Percentiles rank a stretch among this genome's conserved stretches.
Conservation (phyloP, 805 yeast genomes). For the Candida ficus region DNA sequence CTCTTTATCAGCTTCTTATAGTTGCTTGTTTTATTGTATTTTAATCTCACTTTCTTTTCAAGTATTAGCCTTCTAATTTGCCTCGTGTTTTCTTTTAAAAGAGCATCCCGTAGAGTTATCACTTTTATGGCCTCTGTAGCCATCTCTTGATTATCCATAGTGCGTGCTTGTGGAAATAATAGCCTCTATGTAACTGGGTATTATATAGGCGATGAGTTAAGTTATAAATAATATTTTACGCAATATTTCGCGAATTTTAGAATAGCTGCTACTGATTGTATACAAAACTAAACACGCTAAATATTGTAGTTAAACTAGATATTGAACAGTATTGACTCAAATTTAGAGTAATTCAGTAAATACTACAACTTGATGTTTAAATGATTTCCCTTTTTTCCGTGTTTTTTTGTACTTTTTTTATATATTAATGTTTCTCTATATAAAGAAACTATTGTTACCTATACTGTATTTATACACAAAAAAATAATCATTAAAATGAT, state of each 20-base stretch:
- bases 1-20: conserved; percentile 18
- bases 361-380: too few relatives aligned
- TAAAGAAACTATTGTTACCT: neutral
- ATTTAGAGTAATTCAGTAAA: too few relatives aligned
- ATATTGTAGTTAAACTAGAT: too few relatives aligned
- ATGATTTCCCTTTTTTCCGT: neutral
- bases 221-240: too few relatives aligned
- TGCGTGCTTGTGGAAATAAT: too few relatives aligned
- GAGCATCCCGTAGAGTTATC: conserved; percentile 15
- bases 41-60: conserved; percentile 18
- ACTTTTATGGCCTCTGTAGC: conserved; percentile 13
- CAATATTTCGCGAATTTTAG: neutral
- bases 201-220: too few relatives aligned
- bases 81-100: conserved; percentile 5
- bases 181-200: too few relatives aligned
- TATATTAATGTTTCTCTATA: neutral
- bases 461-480: conserved; percentile 1
- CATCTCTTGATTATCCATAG: conserved; percentile 5
- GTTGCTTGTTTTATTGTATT: conserved; percentile 15
- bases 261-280: too few relatives aligned
- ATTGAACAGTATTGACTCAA: too few relatives aligned
- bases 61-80: conserved; percentile 12
- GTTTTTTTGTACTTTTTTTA: conserved; percentile 1
- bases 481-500: neutral
- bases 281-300: too few relatives aligned